Evolutionary conservation across 2,329 filamentous ascomycete genomes (phyloP), one percentile per base, ranked within the genome.

Genomic region (Sclerotinia borealis): DNA sequence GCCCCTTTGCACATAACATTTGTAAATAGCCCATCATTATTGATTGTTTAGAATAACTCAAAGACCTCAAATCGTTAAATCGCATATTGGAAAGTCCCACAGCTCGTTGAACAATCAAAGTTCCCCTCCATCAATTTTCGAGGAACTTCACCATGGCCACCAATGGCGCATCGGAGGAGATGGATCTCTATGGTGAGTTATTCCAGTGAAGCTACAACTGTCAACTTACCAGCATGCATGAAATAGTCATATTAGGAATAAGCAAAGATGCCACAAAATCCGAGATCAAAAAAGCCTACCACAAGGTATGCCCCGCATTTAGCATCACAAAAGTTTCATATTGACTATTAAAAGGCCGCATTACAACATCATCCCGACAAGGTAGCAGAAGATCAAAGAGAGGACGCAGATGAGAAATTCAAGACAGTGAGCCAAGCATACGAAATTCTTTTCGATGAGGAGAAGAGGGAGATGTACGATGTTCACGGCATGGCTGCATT

Each of bases 401-500:
- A 87, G 74, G 90, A 89, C 69, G 92, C 95, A 65, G 95, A 98
- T 76, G 83, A 87, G 74, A 92, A 88, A 74, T 99, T 99, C 86
- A 99, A 99, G 79, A 81, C 87, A 62, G 88, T 96, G 64, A 93
- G 90, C 65, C 89, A 96, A 79, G 95, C 95, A 71, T 99, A 99
- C 81, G 95, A 99, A 75, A 98, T 99, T 75, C 91, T 99, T 63
- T 89, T 86, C 78, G 93, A 99, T 81, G 93, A 98, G 67, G 87
- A 98, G 66, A 97, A 96, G 77, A 89, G 95, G 73, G 84, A 90
- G 63, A 79, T 96, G 67, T 99, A 99, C 80, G 95, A 99, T 74
- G 87, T 86, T 67, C 91, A 96, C 75, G 95, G 95, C 79, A 97
- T 98, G 93, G 85, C 90, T 49, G 95, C 93, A 64, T 98, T 99